Base-by-base conservation (phyloP, 371 early-diverging fungal genomes). In the Mucor plumbeus region DNA sequence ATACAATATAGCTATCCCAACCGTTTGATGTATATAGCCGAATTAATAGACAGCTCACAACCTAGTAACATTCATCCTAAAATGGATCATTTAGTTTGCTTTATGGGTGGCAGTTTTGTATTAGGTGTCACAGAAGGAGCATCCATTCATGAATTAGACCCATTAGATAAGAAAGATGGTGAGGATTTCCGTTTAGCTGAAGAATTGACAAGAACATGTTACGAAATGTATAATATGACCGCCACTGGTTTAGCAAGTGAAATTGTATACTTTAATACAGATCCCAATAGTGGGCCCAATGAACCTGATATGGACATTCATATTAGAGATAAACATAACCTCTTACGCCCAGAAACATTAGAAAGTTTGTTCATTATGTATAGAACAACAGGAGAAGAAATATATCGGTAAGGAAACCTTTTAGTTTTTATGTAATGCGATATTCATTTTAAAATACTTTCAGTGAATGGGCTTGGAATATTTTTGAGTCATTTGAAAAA, bases 81-180 rank as follows among this genome's bases (percentile, higher is more conserved):
- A 65, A 94, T 97, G 95, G 96, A 96, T 65, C 97, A 97, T 75
- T 86, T 96, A 33, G 94, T 94, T 7, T 98, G 97, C 77, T 98
- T 97, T 78, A 80, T 93, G 38, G 95, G 94, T 11, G 97, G 95
- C 4, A 88, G 87, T 38, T 77, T 97, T 61, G 94, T 95, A 0
- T 75, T 96, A 5, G 92, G 81, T 59, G 93, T 90, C 21, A 93
- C 90, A 7, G 82, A 77, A 60, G 94, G 90, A 50, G 79, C 72
- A 40, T 64, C 72, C 50, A 38, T 83, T 13, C 40, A 55, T 35
- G 62, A 76, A n/a, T 39, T 38, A 8, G 69, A 65, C 1, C 56
- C 59, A 0, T 56, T 78, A 63, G 72, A 69, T 36, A 56, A 60
- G 4, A 26, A 66, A 3, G 79, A 89, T 70, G 70, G 67, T 38